Conservation (phyloP, 2,329 filamentous ascomycete genomes). For the Pestalotiopsis fici region DNA sequence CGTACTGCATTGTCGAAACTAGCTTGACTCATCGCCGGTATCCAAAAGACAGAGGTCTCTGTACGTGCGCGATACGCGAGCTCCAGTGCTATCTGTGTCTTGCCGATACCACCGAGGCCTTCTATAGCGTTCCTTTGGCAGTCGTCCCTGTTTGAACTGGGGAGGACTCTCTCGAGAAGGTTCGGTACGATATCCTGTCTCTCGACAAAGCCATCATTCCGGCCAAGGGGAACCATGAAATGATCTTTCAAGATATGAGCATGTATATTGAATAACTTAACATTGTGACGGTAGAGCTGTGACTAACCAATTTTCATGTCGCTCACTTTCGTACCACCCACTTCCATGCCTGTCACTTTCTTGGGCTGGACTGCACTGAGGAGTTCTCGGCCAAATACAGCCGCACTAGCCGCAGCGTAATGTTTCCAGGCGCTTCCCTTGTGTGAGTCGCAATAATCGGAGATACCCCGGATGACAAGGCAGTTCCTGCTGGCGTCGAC, state of each 20-base stretch:
- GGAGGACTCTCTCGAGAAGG: too few relatives aligned
- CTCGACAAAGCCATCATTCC: too few relatives aligned
- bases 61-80: constrained; percentile 27
- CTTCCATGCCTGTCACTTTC: too few relatives aligned
- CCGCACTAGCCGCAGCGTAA: neutral
- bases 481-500: neutral
- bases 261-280: too few relatives aligned
- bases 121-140: constrained; percentile 25
- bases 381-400: neutral
- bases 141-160: too few relatives aligned
- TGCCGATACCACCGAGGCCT: constrained; percentile 36
- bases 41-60: constrained; percentile 39
- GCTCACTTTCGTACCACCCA: too few relatives aligned
- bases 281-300: too few relatives aligned
- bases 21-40: constrained; percentile 27
- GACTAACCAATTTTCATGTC: too few relatives aligned
- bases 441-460: neutral
- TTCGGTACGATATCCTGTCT: too few relatives aligned
- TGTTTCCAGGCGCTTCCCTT: neutral
- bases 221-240: too few relatives aligned
- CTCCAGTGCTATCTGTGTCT: constrained; percentile 39
- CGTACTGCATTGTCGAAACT: constrained; percentile 35
- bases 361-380: too few relatives aligned
- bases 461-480: constrained; percentile 4
- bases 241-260: too few relatives aligned